A percentile compares a stretch with the other conserved stretches of the same genome.
phyloP scores from a whole-genome alignment of 192 early-diverging fungal species.

The Coemansia reversa region DNA sequence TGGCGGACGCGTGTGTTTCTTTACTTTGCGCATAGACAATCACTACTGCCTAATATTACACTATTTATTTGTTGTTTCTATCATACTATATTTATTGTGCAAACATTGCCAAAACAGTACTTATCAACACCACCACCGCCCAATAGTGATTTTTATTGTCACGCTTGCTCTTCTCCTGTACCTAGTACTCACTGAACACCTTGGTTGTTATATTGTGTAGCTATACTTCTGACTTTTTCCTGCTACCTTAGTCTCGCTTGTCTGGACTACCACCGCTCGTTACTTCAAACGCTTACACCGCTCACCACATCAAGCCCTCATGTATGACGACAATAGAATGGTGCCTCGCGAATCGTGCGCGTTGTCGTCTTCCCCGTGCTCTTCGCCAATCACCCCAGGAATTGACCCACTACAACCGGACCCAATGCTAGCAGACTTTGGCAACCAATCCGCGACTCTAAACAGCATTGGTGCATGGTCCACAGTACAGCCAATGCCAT shows the following conservation, averaged over 20 bases:
- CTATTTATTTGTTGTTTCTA: neutral
- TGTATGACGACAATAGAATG: slow-evolving; percentile 31
- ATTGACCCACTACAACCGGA: slow-evolving; percentile 26
- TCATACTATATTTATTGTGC: too few relatives aligned
- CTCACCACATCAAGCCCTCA: slow-evolving; percentile 2
- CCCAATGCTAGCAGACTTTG: slow-evolving; percentile 23
- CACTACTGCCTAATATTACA: neutral
- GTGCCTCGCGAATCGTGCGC: slow-evolving; percentile 32
- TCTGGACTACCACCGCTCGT: neutral
- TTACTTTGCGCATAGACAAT: neutral
- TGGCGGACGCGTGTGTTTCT: neutral
- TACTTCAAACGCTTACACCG: neutral
- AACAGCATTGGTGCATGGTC: slow-evolving; percentile 51
- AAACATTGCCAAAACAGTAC: neutral
- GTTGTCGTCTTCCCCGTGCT: slow-evolving; percentile 33
- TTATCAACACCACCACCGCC: neutral
- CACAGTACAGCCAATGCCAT: slow-evolving; percentile 27
- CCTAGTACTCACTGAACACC: neutral
- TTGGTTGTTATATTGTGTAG: neutral
- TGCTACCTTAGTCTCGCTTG: slow-evolving; percentile 4
- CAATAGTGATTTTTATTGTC: neutral
- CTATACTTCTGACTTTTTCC: neutral
- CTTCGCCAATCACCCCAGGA: slow-evolving; percentile 41
- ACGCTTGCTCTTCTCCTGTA: neutral
- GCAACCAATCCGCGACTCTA: slow-evolving; percentile 31